phyloP scores from a whole-genome alignment of 768 basidiomycete genomes.

The Suillus decipiens region DNA sequence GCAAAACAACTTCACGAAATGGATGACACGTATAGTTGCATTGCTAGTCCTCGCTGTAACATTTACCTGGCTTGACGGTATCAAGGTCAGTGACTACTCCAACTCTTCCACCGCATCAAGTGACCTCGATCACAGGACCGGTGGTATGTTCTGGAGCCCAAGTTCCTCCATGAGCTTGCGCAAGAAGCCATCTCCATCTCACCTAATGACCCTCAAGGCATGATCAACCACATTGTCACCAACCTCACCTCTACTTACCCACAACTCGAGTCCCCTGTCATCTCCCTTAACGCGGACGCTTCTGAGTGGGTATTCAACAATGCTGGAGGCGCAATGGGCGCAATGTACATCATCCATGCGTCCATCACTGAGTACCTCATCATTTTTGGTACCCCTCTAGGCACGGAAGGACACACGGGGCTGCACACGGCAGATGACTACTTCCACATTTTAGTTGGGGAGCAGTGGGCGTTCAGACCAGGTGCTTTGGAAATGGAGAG shows the following conservation, averaged over 20 bases:
- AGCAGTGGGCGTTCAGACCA: slow-evolving; percentile 91
- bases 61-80: slow-evolving; percentile 57
- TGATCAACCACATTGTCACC: slow-evolving; percentile 79
- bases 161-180: slow-evolving; percentile 69
- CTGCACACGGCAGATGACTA: slow-evolving; percentile 97
- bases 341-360: slow-evolving; percentile 97
- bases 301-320: slow-evolving; percentile 96
- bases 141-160: slow-evolving; percentile 87
- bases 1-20: slow-evolving; percentile 28
- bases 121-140: slow-evolving; percentile 53
- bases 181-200: slow-evolving; percentile 69
- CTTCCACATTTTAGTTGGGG: slow-evolving; percentile 92
- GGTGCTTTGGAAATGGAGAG: slow-evolving; percentile 84
- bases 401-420: slow-evolving; percentile 95
- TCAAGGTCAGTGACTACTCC: slow-evolving; percentile 50
- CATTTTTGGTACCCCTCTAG: slow-evolving; percentile 93
- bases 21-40: slow-evolving; percentile 32
- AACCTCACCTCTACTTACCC: slow-evolving; percentile 80
- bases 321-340: slow-evolving; percentile 97
- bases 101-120: background rate
- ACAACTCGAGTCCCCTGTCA: slow-evolving; percentile 42
- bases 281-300: slow-evolving; percentile 57
- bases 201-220: slow-evolving; percentile 64
- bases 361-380: slow-evolving; percentile 96
- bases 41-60: slow-evolving; percentile 33